These are phyloP conservation scores for Vigna hirtella DNA, from an alignment of 306 rosid genomes.

Conservation along the genomic window DNA sequence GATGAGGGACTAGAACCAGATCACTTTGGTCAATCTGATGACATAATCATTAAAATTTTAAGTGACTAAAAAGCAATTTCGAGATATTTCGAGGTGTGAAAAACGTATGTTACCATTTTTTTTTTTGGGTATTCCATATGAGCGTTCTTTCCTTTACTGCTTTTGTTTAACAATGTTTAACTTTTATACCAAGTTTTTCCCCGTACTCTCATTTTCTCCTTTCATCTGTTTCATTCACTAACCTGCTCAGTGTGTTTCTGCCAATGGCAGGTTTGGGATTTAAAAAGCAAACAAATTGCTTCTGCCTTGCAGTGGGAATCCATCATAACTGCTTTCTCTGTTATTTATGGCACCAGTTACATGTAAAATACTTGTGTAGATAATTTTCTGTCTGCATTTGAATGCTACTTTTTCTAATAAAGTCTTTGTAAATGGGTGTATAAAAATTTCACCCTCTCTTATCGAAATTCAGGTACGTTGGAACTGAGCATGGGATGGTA, in stretches of 20 bases:
- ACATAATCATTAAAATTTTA: background rate
- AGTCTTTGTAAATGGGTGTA: slow-evolving; percentile 30
- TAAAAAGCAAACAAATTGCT: slow-evolving; percentile 76
- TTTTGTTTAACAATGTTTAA: slow-evolving; percentile 18
- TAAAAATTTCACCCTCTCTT: slow-evolving; percentile 44
- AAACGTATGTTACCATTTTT: background rate
- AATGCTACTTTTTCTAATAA: slow-evolving; percentile 36
- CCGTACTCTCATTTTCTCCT: slow-evolving; percentile 3
- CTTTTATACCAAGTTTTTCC: background rate
- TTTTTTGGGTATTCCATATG: background rate
- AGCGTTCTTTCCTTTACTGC: slow-evolving; percentile 36
- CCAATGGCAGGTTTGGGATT: slow-evolving; percentile 90
- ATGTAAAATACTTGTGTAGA: slow-evolving; percentile 65
- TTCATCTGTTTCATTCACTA: slow-evolving; percentile 31
- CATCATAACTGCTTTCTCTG: slow-evolving; percentile 87
- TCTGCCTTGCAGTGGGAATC: slow-evolving; percentile 84
- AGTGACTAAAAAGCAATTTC: background rate
- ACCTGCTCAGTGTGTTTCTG: slow-evolving; percentile 53
- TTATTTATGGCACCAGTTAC: slow-evolving; percentile 78
- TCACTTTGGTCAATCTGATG: background rate
- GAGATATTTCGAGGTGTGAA: background rate
- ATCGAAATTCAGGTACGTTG: slow-evolving; percentile 72
- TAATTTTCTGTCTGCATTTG: slow-evolving; percentile 43
- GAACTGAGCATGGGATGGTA: slow-evolving; percentile 83
- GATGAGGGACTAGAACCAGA: background rate